These are phyloP conservation scores for Aspergillus felis DNA, from an alignment of 2,329 filamentous ascomycete genomes.

Conservation along the genomic window DNA sequence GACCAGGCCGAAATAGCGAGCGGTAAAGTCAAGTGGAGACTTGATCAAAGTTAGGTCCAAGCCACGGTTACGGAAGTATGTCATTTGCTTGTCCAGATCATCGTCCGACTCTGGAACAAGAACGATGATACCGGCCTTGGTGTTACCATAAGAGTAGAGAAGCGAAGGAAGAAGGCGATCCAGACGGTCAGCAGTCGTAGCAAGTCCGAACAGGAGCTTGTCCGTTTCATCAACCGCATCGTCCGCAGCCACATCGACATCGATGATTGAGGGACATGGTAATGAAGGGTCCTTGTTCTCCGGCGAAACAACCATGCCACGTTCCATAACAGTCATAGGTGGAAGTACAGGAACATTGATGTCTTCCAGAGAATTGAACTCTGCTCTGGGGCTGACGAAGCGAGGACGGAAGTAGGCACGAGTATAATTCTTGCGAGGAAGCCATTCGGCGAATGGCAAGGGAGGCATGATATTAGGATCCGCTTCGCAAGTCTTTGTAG, in stretches of 20 bases:
- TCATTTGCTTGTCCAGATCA: conserved; percentile 37
- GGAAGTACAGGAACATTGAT: conserved; percentile 37
- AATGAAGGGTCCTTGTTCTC: conserved; percentile 29
- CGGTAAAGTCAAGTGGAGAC: conserved; percentile 40
- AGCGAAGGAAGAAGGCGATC: conserved; percentile 38
- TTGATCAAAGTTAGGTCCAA: conserved; percentile 38
- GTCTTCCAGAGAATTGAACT: conserved; percentile 38
- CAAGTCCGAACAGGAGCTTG: conserved; percentile 40
- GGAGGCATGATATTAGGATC: conserved; percentile 33
- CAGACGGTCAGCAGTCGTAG: conserved; percentile 42
- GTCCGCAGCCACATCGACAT: conserved; percentile 39
- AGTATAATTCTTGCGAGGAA: conserved; percentile 43
- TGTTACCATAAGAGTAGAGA: conserved; percentile 41
- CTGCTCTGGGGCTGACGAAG: conserved; percentile 31
- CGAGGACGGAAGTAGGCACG: conserved; percentile 40
- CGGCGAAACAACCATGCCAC: conserved; percentile 35
- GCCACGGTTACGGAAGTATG: conserved; percentile 40
- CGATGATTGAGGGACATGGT: conserved; percentile 38
- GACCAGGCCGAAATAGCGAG: conserved; percentile 42
- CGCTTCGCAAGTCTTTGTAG: conserved; percentile 28
- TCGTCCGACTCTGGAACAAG: conserved; percentile 40
- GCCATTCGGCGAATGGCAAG: conserved; percentile 39
- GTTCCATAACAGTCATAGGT: conserved; percentile 36
- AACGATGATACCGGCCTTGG: conserved; percentile 39
- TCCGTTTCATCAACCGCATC: conserved; percentile 38